Percentiles rank a stretch among this genome's conserved stretches.
phyloP scores from a whole-genome alignment of 177 flowering plant genomes.

The Vitis hybrid region DNA sequence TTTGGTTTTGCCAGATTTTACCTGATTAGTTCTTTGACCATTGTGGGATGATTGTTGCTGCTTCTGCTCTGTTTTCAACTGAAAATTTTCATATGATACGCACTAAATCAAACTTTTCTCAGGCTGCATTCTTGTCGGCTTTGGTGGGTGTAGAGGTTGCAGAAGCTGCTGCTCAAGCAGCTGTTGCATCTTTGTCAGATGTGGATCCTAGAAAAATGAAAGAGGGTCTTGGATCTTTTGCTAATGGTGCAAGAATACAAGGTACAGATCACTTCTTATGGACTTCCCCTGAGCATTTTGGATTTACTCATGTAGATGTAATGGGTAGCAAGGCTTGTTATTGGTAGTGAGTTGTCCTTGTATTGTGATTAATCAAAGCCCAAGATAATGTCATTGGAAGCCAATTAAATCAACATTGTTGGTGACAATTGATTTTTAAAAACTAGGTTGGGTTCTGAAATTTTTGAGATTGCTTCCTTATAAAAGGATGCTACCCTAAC shows the following conservation, averaged over 20 bases:
- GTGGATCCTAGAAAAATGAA: constrained; percentile 21
- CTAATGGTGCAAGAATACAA: constrained; percentile 25
- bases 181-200: constrained; percentile 58
- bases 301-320: neutral
- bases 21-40: no score
- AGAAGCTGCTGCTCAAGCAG: constrained; percentile 81
- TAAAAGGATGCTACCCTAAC: neutral
- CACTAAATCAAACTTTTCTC: constrained; percentile 12
- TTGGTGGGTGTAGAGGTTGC: constrained; percentile 81
- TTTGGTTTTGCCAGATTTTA: no score
- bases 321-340: neutral
- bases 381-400: no score
- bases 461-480: neutral
- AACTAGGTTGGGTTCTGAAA: neutral
- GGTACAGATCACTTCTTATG: constrained; percentile 32
- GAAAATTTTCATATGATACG: no score
- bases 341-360: no score
- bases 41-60: no score
- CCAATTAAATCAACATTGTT: no score
- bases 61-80: no score
- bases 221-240: constrained; percentile 15
- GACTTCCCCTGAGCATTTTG: neutral
- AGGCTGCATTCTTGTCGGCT: constrained; percentile 93
- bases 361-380: no score
- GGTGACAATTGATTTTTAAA: neutral